Base-by-base conservation (phyloP, 768 basidiomycete genomes). In the Tephrocybe sp. region DNA sequence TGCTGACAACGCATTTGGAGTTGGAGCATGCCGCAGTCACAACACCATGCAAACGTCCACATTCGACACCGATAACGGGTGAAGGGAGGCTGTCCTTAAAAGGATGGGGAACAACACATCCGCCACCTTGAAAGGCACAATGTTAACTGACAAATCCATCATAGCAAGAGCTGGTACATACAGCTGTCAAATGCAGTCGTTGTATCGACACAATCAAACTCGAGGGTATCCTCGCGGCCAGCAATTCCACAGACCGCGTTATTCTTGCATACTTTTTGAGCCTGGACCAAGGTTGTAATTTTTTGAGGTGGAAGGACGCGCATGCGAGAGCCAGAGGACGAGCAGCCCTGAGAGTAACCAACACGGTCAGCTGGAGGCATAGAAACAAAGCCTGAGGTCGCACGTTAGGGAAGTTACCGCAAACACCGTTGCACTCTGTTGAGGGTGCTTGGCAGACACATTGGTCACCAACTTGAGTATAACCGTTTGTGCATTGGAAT, bases 41-140 rank as follows among this genome's bases (percentile, higher is more conserved):
- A 14, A 48, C 58, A 14, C 54, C 54, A 17, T 34, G 48, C 15
- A 53, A 39, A 17, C 47, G 48, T 37, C 45, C 30, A 18, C 67
- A 58, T 48, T 58, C 44, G 58, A 62, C 20, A 59, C 65, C 20
- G 57, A 63, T n/a, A 61, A 60, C 25, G 65, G 57, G 50, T 15
- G 23, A 17, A 58, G 57, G 41, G 62, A 62, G 24, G 17, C 50
- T 21, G 18, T 51, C 45, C 42, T 39, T 21, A 47, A 56, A 58
- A 12, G 58, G 54, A 33, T 53, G 51, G 14, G 58, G 54, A 37
- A 48, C 43, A 8, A 51, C 23, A 44, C 58, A 58, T 11, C 54
- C 58, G 8, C 58, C 58, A 30, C 58, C 58, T 58, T 20, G 26
- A 23, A 28, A 30, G 28, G n/a, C n/a, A n/a, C n/a, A n/a, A n/a